A percentile compares a stretch with the other conserved stretches of the same genome.
Evolutionary conservation across 2,329 filamentous ascomycete genomes (phyloP).

Genomic region (Colletotrichum tropicicola): DNA sequence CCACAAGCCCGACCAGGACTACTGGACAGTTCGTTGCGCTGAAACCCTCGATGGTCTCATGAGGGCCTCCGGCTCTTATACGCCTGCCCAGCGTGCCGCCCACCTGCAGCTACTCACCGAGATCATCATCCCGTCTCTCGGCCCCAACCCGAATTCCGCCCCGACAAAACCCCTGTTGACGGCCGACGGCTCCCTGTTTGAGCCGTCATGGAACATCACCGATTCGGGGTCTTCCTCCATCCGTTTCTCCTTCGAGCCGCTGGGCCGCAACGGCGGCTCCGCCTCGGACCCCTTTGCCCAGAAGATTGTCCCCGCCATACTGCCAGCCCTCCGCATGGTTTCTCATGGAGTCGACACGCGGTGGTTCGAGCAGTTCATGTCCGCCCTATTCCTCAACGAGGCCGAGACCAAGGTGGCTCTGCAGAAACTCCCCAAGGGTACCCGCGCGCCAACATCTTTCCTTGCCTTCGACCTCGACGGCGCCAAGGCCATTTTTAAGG

Average conservation of each 20-base stretch:
- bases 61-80: constrained; percentile 28
- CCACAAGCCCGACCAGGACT: constrained; percentile 23
- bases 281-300: constrained; percentile 28
- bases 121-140: constrained; percentile 28
- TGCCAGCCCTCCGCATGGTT: constrained; percentile 21
- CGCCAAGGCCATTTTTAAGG: constrained; percentile 32
- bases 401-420: constrained; percentile 21
- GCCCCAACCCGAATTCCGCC: constrained; percentile 18
- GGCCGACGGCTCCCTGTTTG: constrained; percentile 27
- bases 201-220: constrained; percentile 30
- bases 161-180: constrained; percentile 27
- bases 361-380: constrained; percentile 35
- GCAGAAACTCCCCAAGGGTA: constrained; percentile 28
- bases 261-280: constrained; percentile 26
- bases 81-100: constrained; percentile 15
- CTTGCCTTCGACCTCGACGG: constrained; percentile 38
- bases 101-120: constrained; percentile 27
- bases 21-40: constrained; percentile 27
- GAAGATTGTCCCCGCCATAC: constrained; percentile 24
- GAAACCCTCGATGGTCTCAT: constrained; percentile 28
- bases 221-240: constrained; percentile 26
- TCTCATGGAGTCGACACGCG: constrained; percentile 19
- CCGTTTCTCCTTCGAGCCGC: constrained; percentile 31
- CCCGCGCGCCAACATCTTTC: constrained; percentile 35
- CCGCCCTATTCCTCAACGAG: constrained; percentile 33